Conservation (phyloP, 192 early-diverging fungal genomes). For the Spizellomyces punctatus region DNA sequence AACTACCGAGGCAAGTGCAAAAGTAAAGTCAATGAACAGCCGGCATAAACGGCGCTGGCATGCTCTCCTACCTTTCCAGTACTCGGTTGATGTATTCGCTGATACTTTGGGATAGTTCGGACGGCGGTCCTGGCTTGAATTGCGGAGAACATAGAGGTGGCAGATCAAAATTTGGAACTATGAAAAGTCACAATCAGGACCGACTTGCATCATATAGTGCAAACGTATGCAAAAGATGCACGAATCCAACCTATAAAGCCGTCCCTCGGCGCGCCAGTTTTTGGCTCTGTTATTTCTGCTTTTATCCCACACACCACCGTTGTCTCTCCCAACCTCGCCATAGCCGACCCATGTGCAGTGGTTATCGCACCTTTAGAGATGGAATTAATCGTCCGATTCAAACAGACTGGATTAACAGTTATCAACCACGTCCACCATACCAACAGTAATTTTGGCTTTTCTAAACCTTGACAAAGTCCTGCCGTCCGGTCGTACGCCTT, state of each 20-base stretch:
- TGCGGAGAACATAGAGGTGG: conserved; percentile 86
- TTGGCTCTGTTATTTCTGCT: conserved; percentile 86
- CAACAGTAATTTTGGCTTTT: conserved; percentile 61
- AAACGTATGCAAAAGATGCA: not conserved
- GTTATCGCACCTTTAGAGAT: conserved; percentile 60
- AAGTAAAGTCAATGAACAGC: not conserved
- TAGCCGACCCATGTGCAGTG: conserved; percentile 84
- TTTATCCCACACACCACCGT: conserved; percentile 94
- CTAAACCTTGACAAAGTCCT: conserved; percentile 71
- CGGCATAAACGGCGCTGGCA: not conserved
- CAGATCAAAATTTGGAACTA: conserved; percentile 89
- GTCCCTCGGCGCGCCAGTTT: conserved; percentile 61
- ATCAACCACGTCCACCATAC: conserved; percentile 30
- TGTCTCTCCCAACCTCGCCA: conserved; percentile 85
- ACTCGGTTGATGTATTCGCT: conserved; percentile 78
- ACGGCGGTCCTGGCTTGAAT: conserved; percentile 84
- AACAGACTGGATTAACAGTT: not conserved
- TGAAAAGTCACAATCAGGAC: not conserved
- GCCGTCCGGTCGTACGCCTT: conserved; percentile 83
- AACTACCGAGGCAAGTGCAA: conserved; percentile 29
- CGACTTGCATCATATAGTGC: not conserved
- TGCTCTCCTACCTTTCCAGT: conserved; percentile 44
- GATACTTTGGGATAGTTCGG: conserved; percentile 78
- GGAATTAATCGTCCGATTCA: not conserved
- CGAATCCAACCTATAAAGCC: conserved; percentile 73